These are phyloP conservation scores for Boletus reticuloceps DNA, from an alignment of 768 basidiomycete genomes.

Conservation along the genomic window DNA sequence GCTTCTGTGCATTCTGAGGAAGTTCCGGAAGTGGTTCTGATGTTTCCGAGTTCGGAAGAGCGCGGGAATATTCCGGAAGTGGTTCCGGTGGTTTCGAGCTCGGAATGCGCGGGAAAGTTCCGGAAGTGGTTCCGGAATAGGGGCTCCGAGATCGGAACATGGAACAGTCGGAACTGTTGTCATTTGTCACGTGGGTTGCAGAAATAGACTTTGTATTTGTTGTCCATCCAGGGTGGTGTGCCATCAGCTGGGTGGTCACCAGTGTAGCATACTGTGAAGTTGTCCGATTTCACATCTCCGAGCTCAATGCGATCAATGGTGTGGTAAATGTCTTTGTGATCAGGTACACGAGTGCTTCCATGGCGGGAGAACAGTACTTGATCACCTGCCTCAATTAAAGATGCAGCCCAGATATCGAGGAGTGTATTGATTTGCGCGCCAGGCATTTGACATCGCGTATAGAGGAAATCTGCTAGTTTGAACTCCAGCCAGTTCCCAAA, in stretches of 20 bases:
- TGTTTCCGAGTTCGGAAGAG: too few species aligned
- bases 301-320: neutral
- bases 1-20: too few species aligned
- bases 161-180: too few species aligned
- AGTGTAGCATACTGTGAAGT: neutral
- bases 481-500: neutral
- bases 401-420: neutral
- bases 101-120: too few species aligned
- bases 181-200: neutral
- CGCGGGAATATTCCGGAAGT: too few species aligned
- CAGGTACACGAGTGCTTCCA: neutral
- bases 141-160: too few species aligned
- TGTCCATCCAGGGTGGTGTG: neutral
- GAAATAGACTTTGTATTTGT: neutral
- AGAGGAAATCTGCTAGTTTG: neutral
- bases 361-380: neutral
- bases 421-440: neutral
- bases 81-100: too few species aligned
- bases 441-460: neutral
- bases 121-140: too few species aligned
- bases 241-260: neutral
- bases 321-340: neutral
- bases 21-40: too few species aligned
- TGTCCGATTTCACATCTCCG: neutral
- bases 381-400: neutral